These are phyloP conservation scores for Agaricus subrufescens DNA, from an alignment of 768 basidiomycete species.

Conservation along the genomic window DNA sequence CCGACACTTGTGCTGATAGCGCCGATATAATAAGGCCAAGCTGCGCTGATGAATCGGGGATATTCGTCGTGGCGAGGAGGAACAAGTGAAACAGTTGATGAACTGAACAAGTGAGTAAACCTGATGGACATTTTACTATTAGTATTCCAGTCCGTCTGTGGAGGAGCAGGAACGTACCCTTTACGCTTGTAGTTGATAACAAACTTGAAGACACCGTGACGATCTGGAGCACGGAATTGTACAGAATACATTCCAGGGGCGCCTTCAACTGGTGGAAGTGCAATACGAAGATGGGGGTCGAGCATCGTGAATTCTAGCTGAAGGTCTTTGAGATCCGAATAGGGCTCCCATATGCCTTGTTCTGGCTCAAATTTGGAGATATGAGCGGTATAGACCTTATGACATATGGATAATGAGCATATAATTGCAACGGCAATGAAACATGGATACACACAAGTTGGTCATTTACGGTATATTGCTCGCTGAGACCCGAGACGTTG, in stretches of 20 bases:
- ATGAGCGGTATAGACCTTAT: slow-evolving; percentile 69
- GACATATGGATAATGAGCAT: background rate
- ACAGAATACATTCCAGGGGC: slow-evolving; percentile 67
- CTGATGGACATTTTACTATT: slow-evolving; percentile 32
- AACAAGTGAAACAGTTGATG: slow-evolving; percentile 79
- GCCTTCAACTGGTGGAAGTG: slow-evolving; percentile 55
- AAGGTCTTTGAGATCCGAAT: slow-evolving; percentile 68
- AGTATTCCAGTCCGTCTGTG: background rate
- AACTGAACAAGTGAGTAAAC: slow-evolving; percentile 67
- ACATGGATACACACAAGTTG: slow-evolving; percentile 51
- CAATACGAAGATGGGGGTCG: slow-evolving; percentile 89
- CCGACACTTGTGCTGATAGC: slow-evolving; percentile 85
- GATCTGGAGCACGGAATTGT: slow-evolving; percentile 88
- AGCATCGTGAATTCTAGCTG: slow-evolving; percentile 99
- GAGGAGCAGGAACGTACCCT: slow-evolving; percentile 49
- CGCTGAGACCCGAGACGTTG: slow-evolving; percentile 55
- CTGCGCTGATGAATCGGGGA: slow-evolving; percentile 90
- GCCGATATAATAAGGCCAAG: slow-evolving; percentile 93
- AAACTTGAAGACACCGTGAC: slow-evolving; percentile 98
- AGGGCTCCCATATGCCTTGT: slow-evolving; percentile 62
- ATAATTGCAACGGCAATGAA: slow-evolving; percentile 1
- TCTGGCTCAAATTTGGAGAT: slow-evolving; percentile 65
- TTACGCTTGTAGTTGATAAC: slow-evolving; percentile 86
- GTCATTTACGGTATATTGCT: slow-evolving; percentile 84
- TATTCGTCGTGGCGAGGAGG: slow-evolving; percentile 95